Evolutionary conservation across 1,139 yeast genomes (phyloP), one percentile per base, ranked within the genome.

Genomic region (Suhomyces yuchorum): DNA sequence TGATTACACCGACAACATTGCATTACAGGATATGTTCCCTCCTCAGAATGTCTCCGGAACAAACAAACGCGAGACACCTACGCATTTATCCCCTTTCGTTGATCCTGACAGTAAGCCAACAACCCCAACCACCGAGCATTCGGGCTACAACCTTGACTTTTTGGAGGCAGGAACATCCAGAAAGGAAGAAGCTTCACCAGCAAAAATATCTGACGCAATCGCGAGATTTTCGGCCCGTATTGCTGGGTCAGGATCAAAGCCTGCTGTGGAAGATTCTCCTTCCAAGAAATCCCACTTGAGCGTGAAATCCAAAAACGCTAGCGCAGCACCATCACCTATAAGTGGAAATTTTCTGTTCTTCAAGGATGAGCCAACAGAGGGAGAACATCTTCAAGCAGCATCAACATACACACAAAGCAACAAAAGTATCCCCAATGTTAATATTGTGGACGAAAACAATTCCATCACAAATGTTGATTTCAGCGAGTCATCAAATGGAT

Each of bases 191-290:
- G 11, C 24, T 3, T 43, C 65, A 2, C 58, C 65, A 0, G 49
- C 57, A 11, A 65, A 62, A 50, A 55, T 70, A 44, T 46, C 74
- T 4, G 63, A 66, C 46, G 62, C 66, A 3, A 51, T 75, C 33
- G 55, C 74, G 3, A 57, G 75, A 47, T 64, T 75, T 2, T 70
- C 78, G 0, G 76, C 74, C 46, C 70, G 80, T 55, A 67, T 75
- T 43, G 78, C 77, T 1, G 80, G 79, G 4, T 51, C 66, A 12
- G 70, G 68, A 30, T 38, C 49, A 7, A 37, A 36, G n/a, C 15
- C 46, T 8, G 30, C 32, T 4, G 30, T 23, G 3, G 43, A 39
- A 6, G 49, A 60, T 1, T 48, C 59, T 9, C 57, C 61, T 3
- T 43, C 55, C 3, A 45, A 42, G 15, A 49, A 47, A 12, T 36